Conservation (phyloP, 108 stramenopile species). For the Cafeteria roenbergensis region DNA sequence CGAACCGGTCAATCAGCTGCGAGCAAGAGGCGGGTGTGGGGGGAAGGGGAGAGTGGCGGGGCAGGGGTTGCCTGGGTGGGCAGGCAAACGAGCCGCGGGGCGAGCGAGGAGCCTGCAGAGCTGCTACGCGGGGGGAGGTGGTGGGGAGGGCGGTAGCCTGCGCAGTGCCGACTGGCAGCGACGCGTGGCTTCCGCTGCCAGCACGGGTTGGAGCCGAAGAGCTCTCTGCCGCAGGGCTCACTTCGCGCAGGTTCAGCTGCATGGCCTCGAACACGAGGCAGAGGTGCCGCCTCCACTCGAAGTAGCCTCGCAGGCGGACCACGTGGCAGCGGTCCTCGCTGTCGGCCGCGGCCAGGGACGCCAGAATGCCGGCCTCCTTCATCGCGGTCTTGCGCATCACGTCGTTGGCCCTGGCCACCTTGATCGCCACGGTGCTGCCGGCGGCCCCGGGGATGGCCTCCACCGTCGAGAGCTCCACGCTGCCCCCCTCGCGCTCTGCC, state of each 20-base stretch:
- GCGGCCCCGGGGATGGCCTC: not conserved
- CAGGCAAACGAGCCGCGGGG: no score
- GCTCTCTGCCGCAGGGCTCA: no score
- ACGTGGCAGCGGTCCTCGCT: constrained; percentile 27
- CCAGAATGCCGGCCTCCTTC: constrained; percentile 53
- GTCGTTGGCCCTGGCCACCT: constrained; percentile 88
- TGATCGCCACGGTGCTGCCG: constrained; percentile 58
- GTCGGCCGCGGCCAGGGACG: constrained; percentile 26
- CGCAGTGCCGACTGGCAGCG: no score
- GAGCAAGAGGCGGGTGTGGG: no score
- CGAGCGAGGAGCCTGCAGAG: no score
- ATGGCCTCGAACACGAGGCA: constrained; percentile 65
- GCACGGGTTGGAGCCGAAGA: no score
- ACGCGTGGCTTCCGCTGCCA: no score
- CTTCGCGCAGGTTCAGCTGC: constrained; percentile 68
- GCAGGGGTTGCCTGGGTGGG: no score
- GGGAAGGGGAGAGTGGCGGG: no score
- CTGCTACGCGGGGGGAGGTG: no score
- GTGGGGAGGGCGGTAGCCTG: no score
- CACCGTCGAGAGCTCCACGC: not conserved
- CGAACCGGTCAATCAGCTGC: constrained; percentile 69
- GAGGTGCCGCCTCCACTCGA: constrained; percentile 61
- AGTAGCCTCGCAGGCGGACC: constrained; percentile 30
- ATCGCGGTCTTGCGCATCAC: constrained; percentile 84
- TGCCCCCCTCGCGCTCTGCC: no score